Conservation (phyloP, 495 filamentous ascomycete genomes). For the Aspergillus campestris region DNA sequence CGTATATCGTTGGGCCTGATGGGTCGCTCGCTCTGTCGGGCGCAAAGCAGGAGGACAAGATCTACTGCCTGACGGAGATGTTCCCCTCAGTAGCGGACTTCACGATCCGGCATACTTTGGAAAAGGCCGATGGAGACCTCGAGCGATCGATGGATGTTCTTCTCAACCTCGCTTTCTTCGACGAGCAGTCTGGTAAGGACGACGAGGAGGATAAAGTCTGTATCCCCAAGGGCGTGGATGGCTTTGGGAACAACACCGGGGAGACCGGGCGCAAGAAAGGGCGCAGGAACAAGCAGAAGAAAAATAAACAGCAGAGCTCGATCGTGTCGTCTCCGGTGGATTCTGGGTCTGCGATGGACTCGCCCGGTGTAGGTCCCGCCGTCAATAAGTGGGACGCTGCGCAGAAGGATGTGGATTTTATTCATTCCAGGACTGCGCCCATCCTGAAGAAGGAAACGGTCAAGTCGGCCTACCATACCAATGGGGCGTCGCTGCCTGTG, state of each 20-base stretch:
- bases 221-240: slow-evolving; percentile 68
- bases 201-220: slow-evolving; percentile 30
- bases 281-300: slow-evolving; percentile 34
- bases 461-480: slow-evolving; percentile 52
- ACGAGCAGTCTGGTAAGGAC: slow-evolving; percentile 37
- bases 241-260: slow-evolving; percentile 49
- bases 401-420: slow-evolving; percentile 51
- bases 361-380: slow-evolving; percentile 6
- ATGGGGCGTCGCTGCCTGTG: slow-evolving; percentile 45
- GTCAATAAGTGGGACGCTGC: slow-evolving; percentile 49
- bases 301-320: slow-evolving; percentile 10
- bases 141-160: slow-evolving; percentile 72
- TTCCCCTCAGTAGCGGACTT: slow-evolving; percentile 59
- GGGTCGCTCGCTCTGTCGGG: slow-evolving; percentile 35
- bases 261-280: slow-evolving; percentile 28
- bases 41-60: slow-evolving; percentile 48
- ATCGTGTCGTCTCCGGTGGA: slow-evolving; percentile 7
- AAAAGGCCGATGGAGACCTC: slow-evolving; percentile 53
- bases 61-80: slow-evolving; percentile 50
- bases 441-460: slow-evolving; percentile 42
- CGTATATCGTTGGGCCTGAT: slow-evolving; percentile 26
- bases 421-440: slow-evolving; percentile 36
- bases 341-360: slow-evolving; percentile 3
- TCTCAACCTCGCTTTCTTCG: slow-evolving; percentile 64
- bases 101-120: slow-evolving; percentile 55